Evolutionary conservation across 2,329 filamentous ascomycete genomes (phyloP), one percentile per base, ranked within the genome.

Genomic region (Trichoderma sp.): DNA sequence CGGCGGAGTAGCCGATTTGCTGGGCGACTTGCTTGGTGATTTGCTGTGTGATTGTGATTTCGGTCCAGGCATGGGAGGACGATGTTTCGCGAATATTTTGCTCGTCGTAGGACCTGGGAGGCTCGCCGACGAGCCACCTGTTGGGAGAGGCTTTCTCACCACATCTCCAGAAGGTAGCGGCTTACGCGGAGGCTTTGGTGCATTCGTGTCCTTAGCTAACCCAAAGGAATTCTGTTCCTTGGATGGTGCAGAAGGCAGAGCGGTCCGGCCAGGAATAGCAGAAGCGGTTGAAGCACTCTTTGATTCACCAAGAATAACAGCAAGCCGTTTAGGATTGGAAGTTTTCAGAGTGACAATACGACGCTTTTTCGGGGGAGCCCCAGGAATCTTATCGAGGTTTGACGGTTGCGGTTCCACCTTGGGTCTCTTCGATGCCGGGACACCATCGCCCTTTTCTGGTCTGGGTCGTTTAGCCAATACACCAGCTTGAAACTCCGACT

Each of bases 271-370:
- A 34, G 75, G 74, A 2, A 74, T 56, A 3, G 74, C 71, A 6
- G 77, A 68, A 34, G 30, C 32, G n/a, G 57, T 14, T 34, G 57
- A 60, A 56, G 24, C 30, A 47, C 77, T 75, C n/a, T 71, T 71
- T 11, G 75, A 47, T n/a, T 78, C 73, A 3, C 78, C 78, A n/a
- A 84, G 73, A 34, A 82, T 78, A 5, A 80, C 70, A 9, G 80
- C 80, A 12, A 83, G 77, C 14, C 80, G 78, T 62, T 76, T 80
- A 1, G 80, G 77, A n/a, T 81, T 78, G 8, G 73, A 75, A 2
- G 81, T 81, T 74, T 76, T 81, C 5, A 84, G 74, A 6, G 80
- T 83, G 6, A 84, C 79, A n/a, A 84, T 79, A 5, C 76, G 77
- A 53, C 78, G 76, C 73, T 78, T 82, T 72, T 79, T 82, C 39